phyloP scores from a whole-genome alignment of 2,329 filamentous ascomycete species.

The Stachybotrys elegans region DNA sequence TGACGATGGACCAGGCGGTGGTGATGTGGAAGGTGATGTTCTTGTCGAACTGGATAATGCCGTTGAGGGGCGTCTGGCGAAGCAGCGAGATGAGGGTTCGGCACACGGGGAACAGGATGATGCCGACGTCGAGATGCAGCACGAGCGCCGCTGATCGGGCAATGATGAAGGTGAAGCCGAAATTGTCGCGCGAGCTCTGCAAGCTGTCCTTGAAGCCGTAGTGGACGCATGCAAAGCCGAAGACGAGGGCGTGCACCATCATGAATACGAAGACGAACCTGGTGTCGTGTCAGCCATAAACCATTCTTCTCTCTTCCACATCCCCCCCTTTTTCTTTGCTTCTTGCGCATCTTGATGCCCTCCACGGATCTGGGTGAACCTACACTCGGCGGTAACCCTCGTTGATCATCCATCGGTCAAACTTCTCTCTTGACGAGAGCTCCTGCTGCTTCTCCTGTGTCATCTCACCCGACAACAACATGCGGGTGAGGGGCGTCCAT shows the following conservation, averaged over 20 bases:
- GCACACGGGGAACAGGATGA: conserved; percentile 78
- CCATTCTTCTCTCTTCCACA: neutral
- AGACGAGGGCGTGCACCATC: conserved; percentile 68
- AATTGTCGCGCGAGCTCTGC: conserved; percentile 57
- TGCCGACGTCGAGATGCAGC: conserved; percentile 75
- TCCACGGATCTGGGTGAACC: conserved; percentile 33
- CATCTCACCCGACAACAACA: conserved; percentile 80
- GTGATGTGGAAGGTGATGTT: conserved; percentile 86
- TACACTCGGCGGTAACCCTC: conserved; percentile 78
- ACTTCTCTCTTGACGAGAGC: conserved; percentile 64
- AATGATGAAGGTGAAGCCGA: conserved; percentile 72
- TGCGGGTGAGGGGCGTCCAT: conserved; percentile 78
- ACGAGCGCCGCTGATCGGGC: conserved; percentile 71
- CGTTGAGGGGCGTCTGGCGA: conserved; percentile 75
- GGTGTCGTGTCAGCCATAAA: conserved; percentile 8
- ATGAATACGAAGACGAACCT: conserved; percentile 76
- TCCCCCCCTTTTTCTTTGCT: too few species aligned
- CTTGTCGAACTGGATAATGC: conserved; percentile 84
- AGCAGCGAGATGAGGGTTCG: conserved; percentile 77
- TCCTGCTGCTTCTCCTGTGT: conserved; percentile 67
- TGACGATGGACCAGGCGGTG: conserved; percentile 82
- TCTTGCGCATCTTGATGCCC: too few species aligned
- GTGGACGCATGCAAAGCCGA: conserved; percentile 74
- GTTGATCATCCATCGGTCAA: conserved; percentile 86
- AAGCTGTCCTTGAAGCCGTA: conserved; percentile 75